Percentiles rank a stretch among this genome's conserved stretches.
Conservation (phyloP, 2,329 filamentous ascomycete genomes). For the Spiromastix sp. region DNA sequence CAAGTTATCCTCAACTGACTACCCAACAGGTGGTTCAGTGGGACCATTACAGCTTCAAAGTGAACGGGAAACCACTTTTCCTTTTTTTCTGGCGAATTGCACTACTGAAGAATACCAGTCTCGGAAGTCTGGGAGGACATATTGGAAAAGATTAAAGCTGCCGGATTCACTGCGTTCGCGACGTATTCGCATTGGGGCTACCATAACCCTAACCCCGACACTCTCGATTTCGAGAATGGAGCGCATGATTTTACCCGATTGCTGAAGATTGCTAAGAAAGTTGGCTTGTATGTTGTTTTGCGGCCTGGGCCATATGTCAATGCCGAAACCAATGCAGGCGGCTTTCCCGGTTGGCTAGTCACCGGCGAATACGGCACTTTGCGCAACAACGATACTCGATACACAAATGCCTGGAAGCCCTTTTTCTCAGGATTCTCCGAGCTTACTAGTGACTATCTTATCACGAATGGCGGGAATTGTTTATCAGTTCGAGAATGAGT, state of each 20-base stretch:
- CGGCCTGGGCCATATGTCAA: slow-evolving; percentile 67
- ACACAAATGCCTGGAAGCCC: slow-evolving; percentile 21
- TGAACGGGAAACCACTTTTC: slow-evolving; percentile 59
- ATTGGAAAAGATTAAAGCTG: slow-evolving; percentile 71
- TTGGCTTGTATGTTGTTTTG: slow-evolving; percentile 67
- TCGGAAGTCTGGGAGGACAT: slow-evolving; percentile 57
- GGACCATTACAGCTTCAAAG: slow-evolving; percentile 60
- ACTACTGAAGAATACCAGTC: slow-evolving; percentile 47
- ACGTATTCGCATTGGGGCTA: slow-evolving; percentile 75
- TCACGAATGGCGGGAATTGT: slow-evolving; percentile 76
- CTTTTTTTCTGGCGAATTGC: slow-evolving; percentile 65
- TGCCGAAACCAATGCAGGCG: slow-evolving; percentile 64
- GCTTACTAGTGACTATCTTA: slow-evolving; percentile 59
- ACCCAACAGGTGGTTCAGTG: slow-evolving; percentile 36
- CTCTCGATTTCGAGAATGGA: slow-evolving; percentile 55
- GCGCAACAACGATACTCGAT: slow-evolving; percentile 22
- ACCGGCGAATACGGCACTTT: slow-evolving; percentile 21
- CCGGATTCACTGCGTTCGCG: slow-evolving; percentile 69
- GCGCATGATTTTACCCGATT: slow-evolving; percentile 64
- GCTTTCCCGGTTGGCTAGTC: slow-evolving; percentile 68
- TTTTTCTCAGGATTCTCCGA: slow-evolving; percentile 15
- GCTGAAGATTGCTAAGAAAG: slow-evolving; percentile 61
- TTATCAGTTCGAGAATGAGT: slow-evolving; percentile 75
- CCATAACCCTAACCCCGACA: slow-evolving; percentile 60
- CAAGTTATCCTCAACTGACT: neutral